A percentile compares a stretch with the other conserved stretches of the same genome.
Evolutionary conservation across 345 rosid species (phyloP).

Genomic region (Gossypium bickii): DNA sequence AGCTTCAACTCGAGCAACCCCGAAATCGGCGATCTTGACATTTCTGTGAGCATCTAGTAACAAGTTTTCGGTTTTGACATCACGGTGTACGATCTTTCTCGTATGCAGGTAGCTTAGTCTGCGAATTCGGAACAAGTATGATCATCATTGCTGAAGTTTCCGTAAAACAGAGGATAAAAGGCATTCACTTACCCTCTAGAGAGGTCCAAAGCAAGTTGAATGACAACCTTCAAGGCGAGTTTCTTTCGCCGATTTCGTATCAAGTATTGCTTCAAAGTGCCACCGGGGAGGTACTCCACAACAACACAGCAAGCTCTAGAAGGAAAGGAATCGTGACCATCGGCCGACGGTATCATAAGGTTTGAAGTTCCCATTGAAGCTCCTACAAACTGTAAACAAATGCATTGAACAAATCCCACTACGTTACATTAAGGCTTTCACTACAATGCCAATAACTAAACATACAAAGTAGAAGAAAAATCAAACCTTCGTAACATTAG

Average conservation of each 20-base stretch:
- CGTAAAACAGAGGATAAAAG: not conserved
- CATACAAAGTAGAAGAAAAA: conserved; percentile 5
- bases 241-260: conserved; percentile 66
- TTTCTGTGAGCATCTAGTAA: conserved; percentile 53
- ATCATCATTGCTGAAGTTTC: not conserved
- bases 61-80: conserved; percentile 95
- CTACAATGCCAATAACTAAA: not conserved
- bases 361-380: conserved; percentile 92
- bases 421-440: not conserved
- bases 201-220: conserved; percentile 87
- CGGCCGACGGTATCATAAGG: conserved; percentile 62
- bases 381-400: conserved; percentile 64
- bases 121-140: conserved; percentile 30
- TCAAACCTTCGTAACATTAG: conserved; percentile 79
- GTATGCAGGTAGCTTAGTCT: conserved; percentile 90
- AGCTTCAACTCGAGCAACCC: conserved; percentile 98
- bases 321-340: conserved; percentile 36
- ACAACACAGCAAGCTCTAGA: conserved; percentile 85
- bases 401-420: conserved; percentile 1
- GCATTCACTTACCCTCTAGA: conserved; percentile 63
- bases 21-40: conserved; percentile 93
- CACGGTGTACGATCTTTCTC: conserved; percentile 89
- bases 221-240: conserved; percentile 64
- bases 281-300: conserved; percentile 82
- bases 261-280: conserved; percentile 75